Percentiles rank a stretch among this genome's conserved stretches.
Conservation (phyloP, 2,329 filamentous ascomycete genomes). For the Sporothrix pallida region DNA sequence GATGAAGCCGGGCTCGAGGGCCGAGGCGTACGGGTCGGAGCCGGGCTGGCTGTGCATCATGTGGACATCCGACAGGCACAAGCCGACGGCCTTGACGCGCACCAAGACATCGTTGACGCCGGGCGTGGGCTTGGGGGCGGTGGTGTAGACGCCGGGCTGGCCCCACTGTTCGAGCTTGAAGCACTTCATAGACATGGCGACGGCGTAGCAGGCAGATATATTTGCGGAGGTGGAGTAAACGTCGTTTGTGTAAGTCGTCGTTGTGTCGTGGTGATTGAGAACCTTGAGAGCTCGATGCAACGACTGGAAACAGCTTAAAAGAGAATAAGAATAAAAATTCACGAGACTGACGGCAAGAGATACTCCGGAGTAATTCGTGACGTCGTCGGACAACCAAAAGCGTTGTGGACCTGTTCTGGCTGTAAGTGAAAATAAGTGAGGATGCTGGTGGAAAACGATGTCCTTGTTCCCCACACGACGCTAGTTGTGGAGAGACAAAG, state of each 20-base stretch:
- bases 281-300: not conserved
- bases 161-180: constrained; percentile 23
- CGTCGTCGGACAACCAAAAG: constrained; percentile 5
- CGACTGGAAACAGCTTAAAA: not conserved
- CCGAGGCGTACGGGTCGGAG: constrained; percentile 12
- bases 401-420: not conserved
- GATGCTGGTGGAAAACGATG: constrained; percentile 15
- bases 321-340: not conserved
- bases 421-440: too few relatives aligned
- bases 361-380: not conserved
- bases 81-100: constrained; percentile 28
- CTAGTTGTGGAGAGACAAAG: not conserved
- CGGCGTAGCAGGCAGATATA: not conserved
- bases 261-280: not conserved
- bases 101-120: constrained; percentile 28
- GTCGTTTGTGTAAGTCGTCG: not conserved
- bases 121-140: not conserved
- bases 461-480: constrained; percentile 18
- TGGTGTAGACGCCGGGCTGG: constrained; percentile 20
- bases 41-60: constrained; percentile 28
- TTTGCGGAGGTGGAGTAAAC: not conserved
- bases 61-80: constrained; percentile 24
- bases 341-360: too few relatives aligned
- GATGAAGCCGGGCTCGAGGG: constrained; percentile 1
- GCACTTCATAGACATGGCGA: constrained; percentile 23